phyloP scores from a whole-genome alignment of 2,329 filamentous ascomycete species.

The Fusarium sambucinum region DNA sequence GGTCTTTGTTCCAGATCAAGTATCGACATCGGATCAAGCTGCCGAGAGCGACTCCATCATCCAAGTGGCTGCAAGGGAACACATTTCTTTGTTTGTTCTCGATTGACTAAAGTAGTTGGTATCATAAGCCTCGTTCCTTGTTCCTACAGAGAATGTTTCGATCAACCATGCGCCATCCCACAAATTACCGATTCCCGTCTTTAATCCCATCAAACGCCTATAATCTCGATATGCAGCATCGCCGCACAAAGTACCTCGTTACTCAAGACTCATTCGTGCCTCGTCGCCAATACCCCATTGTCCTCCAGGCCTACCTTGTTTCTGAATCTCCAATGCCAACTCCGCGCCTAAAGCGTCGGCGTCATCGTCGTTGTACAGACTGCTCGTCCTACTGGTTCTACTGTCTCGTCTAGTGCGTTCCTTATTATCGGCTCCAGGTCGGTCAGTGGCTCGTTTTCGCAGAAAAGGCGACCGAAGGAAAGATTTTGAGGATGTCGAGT shows the following conservation, averaged over 20 bases:
- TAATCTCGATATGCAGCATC: constrained; percentile 25
- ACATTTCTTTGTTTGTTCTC: constrained; percentile 26
- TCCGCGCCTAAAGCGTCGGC: constrained; percentile 57
- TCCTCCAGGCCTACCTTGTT: constrained; percentile 65
- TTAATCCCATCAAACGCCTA: constrained; percentile 55
- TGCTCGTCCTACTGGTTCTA: constrained; percentile 59
- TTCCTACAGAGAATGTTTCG: constrained; percentile 18
- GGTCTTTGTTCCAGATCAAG: constrained; percentile 38
- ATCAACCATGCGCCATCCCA: constrained; percentile 27
- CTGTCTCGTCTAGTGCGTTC: constrained; percentile 57
- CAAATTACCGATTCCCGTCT: constrained; percentile 12
- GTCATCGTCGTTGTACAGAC: constrained; percentile 59
- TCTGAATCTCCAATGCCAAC: constrained; percentile 66
- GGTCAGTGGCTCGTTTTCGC: constrained; percentile 56
- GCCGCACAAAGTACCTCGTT: constrained; percentile 18
- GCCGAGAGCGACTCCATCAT: background rate
- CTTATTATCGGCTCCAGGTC: constrained; percentile 51
- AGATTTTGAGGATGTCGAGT: constrained; percentile 63
- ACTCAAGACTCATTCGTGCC: constrained; percentile 82
- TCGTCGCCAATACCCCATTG: constrained; percentile 88
- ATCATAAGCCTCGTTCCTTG: constrained; percentile 21
- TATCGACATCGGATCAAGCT: constrained; percentile 11
- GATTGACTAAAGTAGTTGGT: constrained; percentile 28
- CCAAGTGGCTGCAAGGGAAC: background rate
- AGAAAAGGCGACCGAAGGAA: constrained; percentile 58